Evolutionary conservation across 352 stramenopile genomes (phyloP).

Genomic region (Globisporangium heterothallicum): DNA sequence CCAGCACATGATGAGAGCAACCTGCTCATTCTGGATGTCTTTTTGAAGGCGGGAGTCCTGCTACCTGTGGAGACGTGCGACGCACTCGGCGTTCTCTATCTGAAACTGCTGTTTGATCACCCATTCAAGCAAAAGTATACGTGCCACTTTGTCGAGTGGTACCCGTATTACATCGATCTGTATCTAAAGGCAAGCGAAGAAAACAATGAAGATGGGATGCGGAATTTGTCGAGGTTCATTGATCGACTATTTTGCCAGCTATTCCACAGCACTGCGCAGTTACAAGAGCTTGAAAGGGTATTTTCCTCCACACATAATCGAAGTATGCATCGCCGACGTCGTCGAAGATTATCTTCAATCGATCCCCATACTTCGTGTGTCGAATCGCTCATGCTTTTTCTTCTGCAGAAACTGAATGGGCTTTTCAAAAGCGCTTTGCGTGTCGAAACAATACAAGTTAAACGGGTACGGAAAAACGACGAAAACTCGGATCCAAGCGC

Average conservation of each 20-base stretch:
- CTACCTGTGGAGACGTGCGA: constrained; percentile 69
- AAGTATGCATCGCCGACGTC: constrained; percentile 1
- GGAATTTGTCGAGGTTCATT: constrained; percentile 74
- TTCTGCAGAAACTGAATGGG: constrained; percentile 59
- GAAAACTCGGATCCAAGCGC: neutral
- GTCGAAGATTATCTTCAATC: neutral
- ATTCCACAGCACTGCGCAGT: constrained; percentile 75
- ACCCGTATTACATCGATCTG: constrained; percentile 73
- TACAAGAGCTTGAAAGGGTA: constrained; percentile 54
- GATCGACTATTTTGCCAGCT: constrained; percentile 82
- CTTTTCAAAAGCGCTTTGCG: constrained; percentile 58
- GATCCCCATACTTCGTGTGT: constrained; percentile 30
- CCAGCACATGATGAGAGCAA: neutral
- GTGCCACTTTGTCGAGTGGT: constrained; percentile 76
- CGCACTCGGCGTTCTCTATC: constrained; percentile 71
- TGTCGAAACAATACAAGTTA: constrained; percentile 43
- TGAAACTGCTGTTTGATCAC: constrained; percentile 79
- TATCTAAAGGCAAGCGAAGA: constrained; percentile 60
- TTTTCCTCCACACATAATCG: constrained; percentile 19
- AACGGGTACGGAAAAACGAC: constrained; percentile 15
- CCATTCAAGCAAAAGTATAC: constrained; percentile 80
- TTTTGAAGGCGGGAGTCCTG: constrained; percentile 64
- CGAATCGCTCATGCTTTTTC: constrained; percentile 57
- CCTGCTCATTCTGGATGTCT: constrained; percentile 56
- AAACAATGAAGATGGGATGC: constrained; percentile 72